Evolutionary conservation across 176 grass and related monocot genomes (phyloP).

Genomic region (Tillandsia fasciculata): DNA sequence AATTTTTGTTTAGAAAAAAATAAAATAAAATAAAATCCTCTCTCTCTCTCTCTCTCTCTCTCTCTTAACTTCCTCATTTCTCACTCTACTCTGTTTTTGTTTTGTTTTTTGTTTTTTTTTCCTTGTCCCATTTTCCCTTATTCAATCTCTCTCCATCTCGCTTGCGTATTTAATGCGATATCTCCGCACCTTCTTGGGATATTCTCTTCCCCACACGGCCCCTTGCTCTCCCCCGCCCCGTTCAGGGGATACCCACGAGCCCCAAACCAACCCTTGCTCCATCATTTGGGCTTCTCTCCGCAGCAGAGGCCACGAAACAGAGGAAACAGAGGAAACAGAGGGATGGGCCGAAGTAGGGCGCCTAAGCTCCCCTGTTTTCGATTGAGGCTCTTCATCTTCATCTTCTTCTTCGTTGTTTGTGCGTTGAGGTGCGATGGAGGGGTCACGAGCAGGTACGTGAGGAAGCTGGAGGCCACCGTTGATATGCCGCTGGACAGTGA

Average conservation of each 20-base stretch:
- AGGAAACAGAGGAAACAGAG: not conserved
- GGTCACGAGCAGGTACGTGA: slow-evolving; percentile 28
- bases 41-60: too few species aligned
- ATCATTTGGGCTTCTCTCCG: too few species aligned
- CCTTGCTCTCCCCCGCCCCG: too few species aligned
- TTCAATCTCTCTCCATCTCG: not conserved
- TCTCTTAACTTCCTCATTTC: not conserved
- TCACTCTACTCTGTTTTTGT: not conserved
- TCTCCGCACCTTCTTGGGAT: too few species aligned
- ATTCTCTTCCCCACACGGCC: not conserved
- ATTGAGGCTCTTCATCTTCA: too few species aligned
- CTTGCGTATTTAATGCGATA: too few species aligned
- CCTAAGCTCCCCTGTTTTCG: not conserved
- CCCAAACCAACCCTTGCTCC: not conserved
- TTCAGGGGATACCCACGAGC: not conserved
- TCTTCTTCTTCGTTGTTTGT: not conserved
- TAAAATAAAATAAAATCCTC: not conserved
- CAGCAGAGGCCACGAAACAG: not conserved
- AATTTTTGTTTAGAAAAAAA: too few species aligned
- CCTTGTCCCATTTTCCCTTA: not conserved
- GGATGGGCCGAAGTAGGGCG: not conserved
- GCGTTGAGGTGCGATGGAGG: slow-evolving; percentile 21
- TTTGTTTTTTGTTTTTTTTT: not conserved
- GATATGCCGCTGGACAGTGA: slow-evolving; percentile 37
- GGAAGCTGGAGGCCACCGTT: slow-evolving; percentile 16